Evolutionary conservation across 2,329 filamentous ascomycete genomes (phyloP).

Genomic region (Elsinoe batatas): DNA sequence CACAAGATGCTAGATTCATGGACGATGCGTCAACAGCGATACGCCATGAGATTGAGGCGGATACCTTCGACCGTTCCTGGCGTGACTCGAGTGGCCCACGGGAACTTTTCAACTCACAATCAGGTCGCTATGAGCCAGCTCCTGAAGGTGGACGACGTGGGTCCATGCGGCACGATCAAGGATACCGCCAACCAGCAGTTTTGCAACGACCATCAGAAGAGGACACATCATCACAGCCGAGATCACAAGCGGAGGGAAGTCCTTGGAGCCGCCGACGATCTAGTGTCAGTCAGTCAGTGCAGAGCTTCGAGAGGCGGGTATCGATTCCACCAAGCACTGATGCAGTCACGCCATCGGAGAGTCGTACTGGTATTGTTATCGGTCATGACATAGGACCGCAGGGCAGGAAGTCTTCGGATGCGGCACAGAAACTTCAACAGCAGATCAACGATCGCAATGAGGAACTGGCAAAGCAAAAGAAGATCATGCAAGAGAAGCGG

Average conservation of each 20-base stretch:
- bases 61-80: slow-evolving; percentile 86
- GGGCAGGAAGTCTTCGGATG: slow-evolving; percentile 30
- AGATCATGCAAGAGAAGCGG: slow-evolving; percentile 58
- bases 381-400: slow-evolving; percentile 23
- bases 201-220: slow-evolving; percentile 62
- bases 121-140: slow-evolving; percentile 84
- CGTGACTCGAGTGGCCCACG: slow-evolving; percentile 59
- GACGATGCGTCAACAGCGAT: slow-evolving; percentile 43
- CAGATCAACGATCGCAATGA: slow-evolving; percentile 27
- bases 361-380: slow-evolving; percentile 19
- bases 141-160: slow-evolving; percentile 57
- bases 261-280: slow-evolving; percentile 70
- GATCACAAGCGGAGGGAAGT: slow-evolving; percentile 51
- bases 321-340: slow-evolving; percentile 43
- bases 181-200: slow-evolving; percentile 63
- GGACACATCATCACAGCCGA: slow-evolving; percentile 84
- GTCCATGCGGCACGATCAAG: slow-evolving; percentile 56
- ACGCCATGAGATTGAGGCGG: slow-evolving; percentile 74
- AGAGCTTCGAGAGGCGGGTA: slow-evolving; percentile 55
- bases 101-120: slow-evolving; percentile 91
- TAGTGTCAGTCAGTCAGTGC: slow-evolving; percentile 72
- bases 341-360: slow-evolving; percentile 30
- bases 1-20: slow-evolving; percentile 48
- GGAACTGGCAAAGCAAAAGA: slow-evolving; percentile 15
- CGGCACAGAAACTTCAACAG: slow-evolving; percentile 55